Conservation (phyloP, 768 basidiomycete genomes). For the Phaffia tasmanica region DNA sequence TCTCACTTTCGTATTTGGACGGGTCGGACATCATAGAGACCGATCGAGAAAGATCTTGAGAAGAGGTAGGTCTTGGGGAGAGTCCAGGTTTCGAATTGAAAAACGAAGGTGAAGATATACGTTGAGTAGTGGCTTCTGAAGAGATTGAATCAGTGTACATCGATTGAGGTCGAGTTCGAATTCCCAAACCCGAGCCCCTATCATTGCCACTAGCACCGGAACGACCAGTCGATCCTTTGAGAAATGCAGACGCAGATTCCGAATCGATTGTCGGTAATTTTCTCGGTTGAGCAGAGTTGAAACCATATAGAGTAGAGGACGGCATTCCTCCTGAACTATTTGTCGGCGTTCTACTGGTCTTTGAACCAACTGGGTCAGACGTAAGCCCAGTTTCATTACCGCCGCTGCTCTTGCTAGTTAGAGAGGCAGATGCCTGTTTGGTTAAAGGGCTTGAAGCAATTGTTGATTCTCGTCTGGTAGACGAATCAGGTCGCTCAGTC, state of each 20-base stretch:
- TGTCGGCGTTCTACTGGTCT: not conserved
- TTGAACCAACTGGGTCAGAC: not conserved
- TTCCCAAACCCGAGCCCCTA: too few relatives aligned
- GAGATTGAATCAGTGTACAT: not conserved
- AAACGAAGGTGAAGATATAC: not conserved
- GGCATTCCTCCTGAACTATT: not conserved
- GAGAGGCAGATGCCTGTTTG: not conserved
- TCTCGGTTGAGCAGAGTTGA: not conserved
- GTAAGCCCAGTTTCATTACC: not conserved
- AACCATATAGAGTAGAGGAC: not conserved
- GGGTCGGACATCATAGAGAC: not conserved
- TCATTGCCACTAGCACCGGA: not conserved
- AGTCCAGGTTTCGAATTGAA: not conserved
- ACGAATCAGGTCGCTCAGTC: not conserved
- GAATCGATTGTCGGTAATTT: constrained; percentile 13
- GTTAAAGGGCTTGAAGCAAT: not conserved
- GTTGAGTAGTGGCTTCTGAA: not conserved
- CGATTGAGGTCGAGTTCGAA: constrained; percentile 6
- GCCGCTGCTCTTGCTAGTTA: not conserved
- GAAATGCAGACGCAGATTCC: constrained; percentile 12
- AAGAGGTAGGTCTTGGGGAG: not conserved
- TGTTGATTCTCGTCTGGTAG: not conserved
- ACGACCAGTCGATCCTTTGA: constrained; percentile 4
- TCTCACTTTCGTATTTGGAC: not conserved
- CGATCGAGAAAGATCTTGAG: not conserved